phyloP scores from a whole-genome alignment of 306 rosid species.

The Quercus parvula region DNA sequence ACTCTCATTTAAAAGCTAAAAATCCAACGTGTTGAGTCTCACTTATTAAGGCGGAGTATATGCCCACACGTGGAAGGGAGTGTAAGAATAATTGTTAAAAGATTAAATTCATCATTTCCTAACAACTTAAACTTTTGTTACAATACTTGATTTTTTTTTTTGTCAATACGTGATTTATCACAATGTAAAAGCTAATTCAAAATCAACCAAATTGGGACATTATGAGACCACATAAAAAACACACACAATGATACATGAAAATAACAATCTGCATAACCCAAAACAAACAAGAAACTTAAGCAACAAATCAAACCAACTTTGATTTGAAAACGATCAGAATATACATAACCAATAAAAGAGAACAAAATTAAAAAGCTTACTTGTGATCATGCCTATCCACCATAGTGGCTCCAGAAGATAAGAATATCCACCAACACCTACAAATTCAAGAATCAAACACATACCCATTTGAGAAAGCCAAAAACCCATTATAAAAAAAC shows the following conservation, averaged over 20 bases:
- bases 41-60: too few species aligned
- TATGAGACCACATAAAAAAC: background rate
- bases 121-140: too few species aligned
- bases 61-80: too few species aligned
- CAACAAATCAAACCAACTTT: background rate
- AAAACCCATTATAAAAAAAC: background rate
- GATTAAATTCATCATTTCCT: too few species aligned
- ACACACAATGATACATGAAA: background rate
- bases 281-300: conserved; percentile 14
- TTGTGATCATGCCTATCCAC: conserved; percentile 83
- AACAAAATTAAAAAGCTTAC: conserved; percentile 40
- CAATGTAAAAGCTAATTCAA: background rate
- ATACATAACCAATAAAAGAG: background rate
- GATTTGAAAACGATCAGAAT: background rate
- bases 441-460: conserved; percentile 21
- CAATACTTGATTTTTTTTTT: too few species aligned
- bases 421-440: conserved; percentile 81
- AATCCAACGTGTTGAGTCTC: too few species aligned
- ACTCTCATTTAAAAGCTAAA: too few species aligned
- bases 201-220: background rate
- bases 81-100: too few species aligned
- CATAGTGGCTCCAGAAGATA: conserved; percentile 89
- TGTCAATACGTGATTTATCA: too few species aligned
- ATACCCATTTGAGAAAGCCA: conserved; percentile 7
- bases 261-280: conserved; percentile 3